These are phyloP conservation scores for Clausena lansium DNA, from an alignment of 345 rosid species.

Conservation along the genomic window DNA sequence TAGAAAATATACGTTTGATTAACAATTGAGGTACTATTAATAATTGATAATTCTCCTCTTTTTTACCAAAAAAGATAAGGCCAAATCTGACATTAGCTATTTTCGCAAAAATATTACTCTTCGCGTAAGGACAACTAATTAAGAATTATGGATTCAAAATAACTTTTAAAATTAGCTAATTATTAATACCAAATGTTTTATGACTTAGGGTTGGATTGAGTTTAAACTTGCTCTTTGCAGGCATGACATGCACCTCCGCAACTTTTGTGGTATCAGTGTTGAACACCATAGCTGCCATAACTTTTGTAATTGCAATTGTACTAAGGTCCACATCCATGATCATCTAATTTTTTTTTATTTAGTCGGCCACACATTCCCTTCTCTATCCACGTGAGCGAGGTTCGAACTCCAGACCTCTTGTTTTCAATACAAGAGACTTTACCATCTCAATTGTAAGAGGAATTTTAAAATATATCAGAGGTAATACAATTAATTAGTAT, in stretches of 20 bases:
- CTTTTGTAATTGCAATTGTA: conserved; percentile 42
- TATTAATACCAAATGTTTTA: neutral
- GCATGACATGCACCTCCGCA: conserved; percentile 51
- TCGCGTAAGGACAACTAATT: conserved; percentile 40
- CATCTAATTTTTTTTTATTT: neutral
- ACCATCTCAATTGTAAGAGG: no score
- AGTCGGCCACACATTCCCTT: no score
- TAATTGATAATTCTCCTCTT: no score
- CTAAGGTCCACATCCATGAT: conserved; percentile 28
- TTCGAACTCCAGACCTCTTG: no score
- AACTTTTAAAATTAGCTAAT: no score
- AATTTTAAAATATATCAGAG: no score
- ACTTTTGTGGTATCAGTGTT: conserved; percentile 42
- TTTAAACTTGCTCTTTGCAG: conserved; percentile 52
- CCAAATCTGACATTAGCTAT: conserved; percentile 56
- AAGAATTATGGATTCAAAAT: no score
- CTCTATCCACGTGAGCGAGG: neutral
- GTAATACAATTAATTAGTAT: no score
- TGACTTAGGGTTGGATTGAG: conserved; percentile 53
- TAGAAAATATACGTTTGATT: no score
- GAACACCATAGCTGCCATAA: conserved; percentile 47
- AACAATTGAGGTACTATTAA: no score
- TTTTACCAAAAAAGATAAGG: conserved; percentile 43
- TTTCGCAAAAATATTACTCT: conserved; percentile 51
- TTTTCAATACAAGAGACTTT: no score